Percentiles rank a stretch among this genome's conserved stretches.
Conservation (phyloP, 179 eudicot genomes). For the Gypsophila paniculata region DNA sequence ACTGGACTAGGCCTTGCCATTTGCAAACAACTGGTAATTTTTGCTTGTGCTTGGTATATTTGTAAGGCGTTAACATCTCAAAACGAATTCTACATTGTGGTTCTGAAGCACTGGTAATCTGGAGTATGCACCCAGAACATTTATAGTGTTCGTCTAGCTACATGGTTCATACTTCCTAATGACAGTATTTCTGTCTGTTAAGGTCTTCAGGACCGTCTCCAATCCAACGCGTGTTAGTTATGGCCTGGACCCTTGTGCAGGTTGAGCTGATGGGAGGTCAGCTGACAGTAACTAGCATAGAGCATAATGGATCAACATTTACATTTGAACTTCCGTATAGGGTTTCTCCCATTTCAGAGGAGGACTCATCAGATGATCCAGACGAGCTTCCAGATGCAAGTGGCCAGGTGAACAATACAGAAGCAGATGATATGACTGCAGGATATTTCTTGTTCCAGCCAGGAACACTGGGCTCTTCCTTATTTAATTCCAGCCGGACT, state of each 20-base stretch:
- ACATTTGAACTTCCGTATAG: slow-evolving; percentile 82
- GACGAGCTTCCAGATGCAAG: slow-evolving; percentile 56
- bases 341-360: slow-evolving; percentile 45
- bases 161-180: background rate
- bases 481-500: slow-evolving; percentile 45
- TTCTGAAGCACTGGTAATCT: background rate
- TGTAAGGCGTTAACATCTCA: background rate
- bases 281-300: slow-evolving; percentile 68
- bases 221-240: background rate
- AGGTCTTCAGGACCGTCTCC: background rate
- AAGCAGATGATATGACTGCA: slow-evolving; percentile 44
- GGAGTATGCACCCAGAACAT: background rate
- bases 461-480: slow-evolving; percentile 41
- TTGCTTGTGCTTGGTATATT: slow-evolving; percentile 4
- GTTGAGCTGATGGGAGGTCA: slow-evolving; percentile 97
- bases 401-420: slow-evolving; percentile 28
- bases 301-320: slow-evolving; percentile 70
- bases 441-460: slow-evolving; percentile 75
- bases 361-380: slow-evolving; percentile 61
- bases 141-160: background rate
- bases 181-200: background rate
- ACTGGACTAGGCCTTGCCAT: slow-evolving; percentile 94
- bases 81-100: background rate
- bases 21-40: slow-evolving; percentile 87
- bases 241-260: slow-evolving; percentile 32